Conservation (phyloP, 176 grass and related monocot genomes). For the Carex scoparia region DNA sequence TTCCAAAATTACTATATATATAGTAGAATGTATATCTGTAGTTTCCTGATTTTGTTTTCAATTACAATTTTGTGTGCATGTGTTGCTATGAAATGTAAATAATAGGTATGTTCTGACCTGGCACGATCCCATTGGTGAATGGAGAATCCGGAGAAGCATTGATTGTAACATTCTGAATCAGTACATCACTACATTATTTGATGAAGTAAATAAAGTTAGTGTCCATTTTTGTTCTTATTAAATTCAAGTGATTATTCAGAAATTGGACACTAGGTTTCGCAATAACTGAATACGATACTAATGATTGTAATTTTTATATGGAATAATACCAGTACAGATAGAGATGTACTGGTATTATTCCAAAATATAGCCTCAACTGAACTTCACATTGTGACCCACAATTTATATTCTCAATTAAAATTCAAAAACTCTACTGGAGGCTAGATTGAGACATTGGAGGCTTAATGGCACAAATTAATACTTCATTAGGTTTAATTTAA, state of each 20-base stretch:
- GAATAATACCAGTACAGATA: background rate
- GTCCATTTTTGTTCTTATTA: background rate
- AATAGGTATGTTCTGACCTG: conserved; percentile 35
- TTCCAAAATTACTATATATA: background rate
- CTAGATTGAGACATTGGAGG: background rate
- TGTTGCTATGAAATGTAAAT: conserved; percentile 9
- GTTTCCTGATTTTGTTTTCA: background rate
- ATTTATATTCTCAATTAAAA: background rate
- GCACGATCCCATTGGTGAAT: conserved; percentile 76
- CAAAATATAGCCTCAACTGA: background rate
- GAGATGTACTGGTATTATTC: background rate
- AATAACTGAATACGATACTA: background rate
- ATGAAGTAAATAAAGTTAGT: conserved; percentile 15
- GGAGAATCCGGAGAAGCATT: conserved; percentile 53
- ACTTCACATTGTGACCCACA: background rate
- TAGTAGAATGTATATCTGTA: background rate
- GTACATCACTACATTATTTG: conserved; percentile 54
- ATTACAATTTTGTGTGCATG: background rate
- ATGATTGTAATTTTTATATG: background rate
- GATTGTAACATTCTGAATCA: conserved; percentile 64
- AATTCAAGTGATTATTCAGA: background rate
- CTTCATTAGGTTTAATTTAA: background rate
- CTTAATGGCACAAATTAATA: background rate
- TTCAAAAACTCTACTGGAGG: background rate
- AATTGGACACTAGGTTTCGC: background rate